Evolutionary conservation across 345 rosid species (phyloP).

Genomic region (Bretschneidera sinensis): DNA sequence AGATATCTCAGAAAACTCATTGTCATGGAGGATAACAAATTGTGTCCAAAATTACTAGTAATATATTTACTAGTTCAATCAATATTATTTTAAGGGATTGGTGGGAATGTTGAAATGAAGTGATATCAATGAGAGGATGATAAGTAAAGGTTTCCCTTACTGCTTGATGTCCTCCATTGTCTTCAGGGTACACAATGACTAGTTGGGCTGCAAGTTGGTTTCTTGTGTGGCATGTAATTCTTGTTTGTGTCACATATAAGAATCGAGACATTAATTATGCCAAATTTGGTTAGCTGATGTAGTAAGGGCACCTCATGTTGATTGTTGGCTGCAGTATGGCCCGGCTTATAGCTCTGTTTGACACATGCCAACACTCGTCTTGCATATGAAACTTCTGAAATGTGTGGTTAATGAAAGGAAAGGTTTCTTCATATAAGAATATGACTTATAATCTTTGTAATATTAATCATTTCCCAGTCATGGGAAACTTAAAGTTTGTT

Average conservation of each 20-base stretch:
- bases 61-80: not conserved
- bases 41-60: no score
- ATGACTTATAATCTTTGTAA: not conserved
- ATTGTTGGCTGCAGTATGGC: not conserved
- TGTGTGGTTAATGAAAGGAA: not conserved
- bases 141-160: no score
- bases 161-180: no score
- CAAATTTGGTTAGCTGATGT: conserved; percentile 7
- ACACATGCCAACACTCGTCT: not conserved
- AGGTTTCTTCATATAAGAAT: not conserved
- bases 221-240: no score
- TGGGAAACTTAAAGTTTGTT: not conserved
- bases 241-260: no score
- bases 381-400: not conserved
- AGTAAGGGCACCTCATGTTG: not conserved
- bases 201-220: no score
- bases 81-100: not conserved
- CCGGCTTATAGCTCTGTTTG: not conserved
- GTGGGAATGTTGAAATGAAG: no score
- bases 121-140: no score
- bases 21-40: no score
- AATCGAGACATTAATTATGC: no score
- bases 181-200: no score
- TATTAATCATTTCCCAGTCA: not conserved
- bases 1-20: not conserved